A percentile compares a stretch with the other conserved stretches of the same genome.
Conservation (phyloP, 768 basidiomycete genomes). For the Mycena rebaudengoi region DNA sequence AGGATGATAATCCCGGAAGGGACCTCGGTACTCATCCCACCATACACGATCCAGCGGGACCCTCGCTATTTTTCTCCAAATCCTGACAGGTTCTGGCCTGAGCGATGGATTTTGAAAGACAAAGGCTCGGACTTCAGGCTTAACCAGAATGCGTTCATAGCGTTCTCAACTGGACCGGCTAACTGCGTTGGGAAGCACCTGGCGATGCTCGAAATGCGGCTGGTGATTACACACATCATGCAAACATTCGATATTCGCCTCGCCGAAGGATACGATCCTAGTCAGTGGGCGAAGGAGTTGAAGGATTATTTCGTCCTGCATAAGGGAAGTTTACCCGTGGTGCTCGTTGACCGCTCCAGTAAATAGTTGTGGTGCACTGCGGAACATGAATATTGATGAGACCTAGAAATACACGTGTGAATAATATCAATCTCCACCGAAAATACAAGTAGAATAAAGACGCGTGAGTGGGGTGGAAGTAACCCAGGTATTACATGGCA, state of each 20-base stretch:
- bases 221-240: constrained; percentile 46
- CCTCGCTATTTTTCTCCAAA: constrained; percentile 53
- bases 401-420: too few relatives aligned
- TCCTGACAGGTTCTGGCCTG: constrained; percentile 40
- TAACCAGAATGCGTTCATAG: constrained; percentile 50
- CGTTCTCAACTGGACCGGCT: constrained; percentile 54
- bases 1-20: constrained; percentile 46
- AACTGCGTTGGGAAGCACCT: constrained; percentile 56
- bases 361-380: too few relatives aligned
- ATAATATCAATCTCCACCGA: too few relatives aligned
- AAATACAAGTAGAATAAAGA: too few relatives aligned
- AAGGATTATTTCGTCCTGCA: constrained; percentile 49
- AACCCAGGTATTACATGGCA: too few relatives aligned
- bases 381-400: too few relatives aligned
- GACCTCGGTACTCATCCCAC: constrained; percentile 48
- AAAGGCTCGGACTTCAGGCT: constrained; percentile 33
- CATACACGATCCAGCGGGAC: constrained; percentile 53
- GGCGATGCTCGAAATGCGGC: constrained; percentile 53
- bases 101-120: constrained; percentile 49
- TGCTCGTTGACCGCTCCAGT: too few relatives aligned
- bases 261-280: constrained; percentile 44
- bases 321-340: constrained; percentile 43
- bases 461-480: too few relatives aligned
- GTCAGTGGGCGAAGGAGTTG: constrained; percentile 43
- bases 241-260: constrained; percentile 51